Evolutionary conservation across 2,329 filamentous ascomycete species (phyloP).

Genomic region (Fusarium aywerte): DNA sequence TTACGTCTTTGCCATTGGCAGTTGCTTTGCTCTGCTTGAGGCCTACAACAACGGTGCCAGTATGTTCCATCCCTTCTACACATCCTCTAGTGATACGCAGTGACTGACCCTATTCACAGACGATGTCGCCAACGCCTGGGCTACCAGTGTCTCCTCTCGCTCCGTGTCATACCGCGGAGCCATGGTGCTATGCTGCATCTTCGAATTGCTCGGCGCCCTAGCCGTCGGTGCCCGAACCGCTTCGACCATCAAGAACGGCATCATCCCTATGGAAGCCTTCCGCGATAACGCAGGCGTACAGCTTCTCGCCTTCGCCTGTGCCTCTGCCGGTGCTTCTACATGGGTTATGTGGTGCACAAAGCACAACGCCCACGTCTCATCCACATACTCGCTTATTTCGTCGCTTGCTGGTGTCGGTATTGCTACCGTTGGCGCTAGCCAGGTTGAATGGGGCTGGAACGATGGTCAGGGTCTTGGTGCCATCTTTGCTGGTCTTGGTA

Average conservation of each 20-base stretch:
- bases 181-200: constrained; percentile 72
- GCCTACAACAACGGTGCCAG: constrained; percentile 83
- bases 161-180: constrained; percentile 77
- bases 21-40: constrained; percentile 78
- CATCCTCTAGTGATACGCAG: background rate
- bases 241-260: constrained; percentile 83
- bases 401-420: constrained; percentile 76
- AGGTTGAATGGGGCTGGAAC: constrained; percentile 78
- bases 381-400: constrained; percentile 77
- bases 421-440: constrained; percentile 68
- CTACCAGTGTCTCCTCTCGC: constrained; percentile 82
- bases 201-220: constrained; percentile 75
- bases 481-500: constrained; percentile 76
- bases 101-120: constrained; percentile 57
- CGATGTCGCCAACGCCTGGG: constrained; percentile 88
- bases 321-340: constrained; percentile 70
- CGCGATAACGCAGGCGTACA: constrained; percentile 70
- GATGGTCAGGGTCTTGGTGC: constrained; percentile 74
- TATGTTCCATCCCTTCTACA: constrained; percentile 56
- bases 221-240: constrained; percentile 76
- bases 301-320: constrained; percentile 74
- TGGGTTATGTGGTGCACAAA: constrained; percentile 87
- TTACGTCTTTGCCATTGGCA: constrained; percentile 81
- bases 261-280: constrained; percentile 71
- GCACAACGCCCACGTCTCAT: constrained; percentile 78